Conservation (phyloP, 2,329 filamentous ascomycete genomes). For the Aspergillus hiratsukae region DNA sequence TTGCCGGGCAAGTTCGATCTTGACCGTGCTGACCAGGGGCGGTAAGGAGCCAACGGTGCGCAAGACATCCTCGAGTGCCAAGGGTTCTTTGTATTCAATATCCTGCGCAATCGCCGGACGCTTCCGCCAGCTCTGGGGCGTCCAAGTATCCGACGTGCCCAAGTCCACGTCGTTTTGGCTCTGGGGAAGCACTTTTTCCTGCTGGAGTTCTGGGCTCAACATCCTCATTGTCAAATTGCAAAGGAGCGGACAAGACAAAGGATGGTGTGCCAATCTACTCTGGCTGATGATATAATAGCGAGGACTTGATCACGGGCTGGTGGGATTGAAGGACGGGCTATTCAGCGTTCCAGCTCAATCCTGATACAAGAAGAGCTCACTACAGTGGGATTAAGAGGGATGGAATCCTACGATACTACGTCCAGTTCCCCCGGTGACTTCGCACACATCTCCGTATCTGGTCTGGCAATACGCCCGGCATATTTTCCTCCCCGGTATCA, state of each 20-base stretch:
- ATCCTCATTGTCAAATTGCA: neutral
- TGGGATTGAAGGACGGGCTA: neutral
- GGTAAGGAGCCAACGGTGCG: neutral
- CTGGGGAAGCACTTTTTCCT: neutral
- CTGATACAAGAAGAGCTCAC: neutral
- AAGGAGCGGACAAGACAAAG: neutral
- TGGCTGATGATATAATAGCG: neutral
- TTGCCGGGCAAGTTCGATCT: conserved; percentile 2
- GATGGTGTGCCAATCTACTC: neutral
- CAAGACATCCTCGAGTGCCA: neutral
- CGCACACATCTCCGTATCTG: neutral
- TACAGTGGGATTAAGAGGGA: neutral
- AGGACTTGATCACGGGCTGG: neutral
- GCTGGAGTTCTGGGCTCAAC: neutral
- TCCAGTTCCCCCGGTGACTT: neutral
- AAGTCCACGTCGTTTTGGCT: neutral
- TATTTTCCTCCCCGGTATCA: neutral
- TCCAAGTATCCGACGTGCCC: neutral
- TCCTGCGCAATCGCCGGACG: neutral
- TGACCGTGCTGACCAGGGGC: conserved; percentile 2
- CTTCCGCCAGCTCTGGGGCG: neutral
- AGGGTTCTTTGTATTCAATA: neutral
- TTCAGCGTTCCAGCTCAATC: neutral
- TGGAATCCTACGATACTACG: neutral
- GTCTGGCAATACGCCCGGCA: neutral